Base-by-base conservation (phyloP, 305 asterid genomes). In the Galium porrigens region DNA sequence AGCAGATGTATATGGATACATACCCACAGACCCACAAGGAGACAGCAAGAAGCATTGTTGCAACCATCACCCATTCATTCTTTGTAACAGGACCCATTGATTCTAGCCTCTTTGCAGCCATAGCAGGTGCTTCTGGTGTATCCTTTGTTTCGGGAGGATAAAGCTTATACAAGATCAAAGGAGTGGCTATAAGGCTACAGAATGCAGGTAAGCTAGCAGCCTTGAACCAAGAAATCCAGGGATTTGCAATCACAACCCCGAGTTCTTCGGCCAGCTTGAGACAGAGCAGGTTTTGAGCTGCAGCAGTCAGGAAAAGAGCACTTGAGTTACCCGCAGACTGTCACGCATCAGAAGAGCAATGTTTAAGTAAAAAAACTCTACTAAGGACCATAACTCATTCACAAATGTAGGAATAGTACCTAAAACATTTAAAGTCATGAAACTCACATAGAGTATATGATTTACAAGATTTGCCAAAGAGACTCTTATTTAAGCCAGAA, bases 311-410 rank as follows among this genome's bases (percentile, higher is more conserved):
- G 88, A 88, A 90, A 82, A 90, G 97, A 68, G 86, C 97, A 80
- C 96, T 90, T 71, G 97, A 90, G 89, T 90, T 88, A 80, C 95
- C 91, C 71, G 96, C 83, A 76, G 80, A 85, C 98, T 91, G 98
- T 61, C 76, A 78, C 37, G 74, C 68, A 82, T 70, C 81, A 74
- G 52, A 74, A 75, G 58, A 71, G 66, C 61, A 72, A 66, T 67
- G 78, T 69, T 55, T 82, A 61, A 85, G 88, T 63, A 44, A 68
- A 5, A 61, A 36, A 61, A 58, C 65, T 8, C 53, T 22, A 44
- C 51, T 12, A 48, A 48, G 72, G 29, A 57, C 62, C 44, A 58
- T 58, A 33, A 44, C 37, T 61, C 58, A 1, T 52, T 55, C 5
- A 15, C 62, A 55, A 42, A n/a, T 7, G 56, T 18, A 18, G 58